Conservation (phyloP, 176 grass and related monocot genomes). For the Coix lacrymajobi region DNA sequence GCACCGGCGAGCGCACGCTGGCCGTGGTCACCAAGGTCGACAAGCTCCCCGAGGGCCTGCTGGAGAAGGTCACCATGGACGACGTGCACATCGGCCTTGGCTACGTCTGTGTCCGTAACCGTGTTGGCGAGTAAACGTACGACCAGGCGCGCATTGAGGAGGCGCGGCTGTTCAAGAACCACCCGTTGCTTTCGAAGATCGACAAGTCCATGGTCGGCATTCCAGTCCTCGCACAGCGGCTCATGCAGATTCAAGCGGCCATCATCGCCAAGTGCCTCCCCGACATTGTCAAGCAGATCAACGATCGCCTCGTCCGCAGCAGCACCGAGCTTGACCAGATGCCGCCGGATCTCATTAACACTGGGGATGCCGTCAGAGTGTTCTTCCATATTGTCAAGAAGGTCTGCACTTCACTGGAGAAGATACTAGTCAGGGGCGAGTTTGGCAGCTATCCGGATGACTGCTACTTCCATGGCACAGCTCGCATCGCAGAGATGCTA, state of each 20-base stretch:
- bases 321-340: conserved; percentile 32
- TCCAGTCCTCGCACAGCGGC: conserved; percentile 24
- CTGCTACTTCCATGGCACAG: conserved; percentile 10
- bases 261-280: conserved; percentile 48
- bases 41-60: conserved; percentile 35
- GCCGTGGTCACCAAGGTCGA: conserved; percentile 67
- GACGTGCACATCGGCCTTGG: conserved; percentile 56
- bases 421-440: conserved; percentile 33
- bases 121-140: conserved; percentile 38
- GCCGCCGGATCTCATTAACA: neutral
- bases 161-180: conserved; percentile 1
- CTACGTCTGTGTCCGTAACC: conserved; percentile 63
- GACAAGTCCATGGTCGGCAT: conserved; percentile 50
- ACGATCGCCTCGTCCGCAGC: conserved; percentile 35
- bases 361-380: neutral
- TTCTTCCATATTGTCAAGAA: conserved; percentile 23
- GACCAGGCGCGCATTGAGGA: conserved; percentile 28
- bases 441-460: conserved; percentile 40
- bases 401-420: conserved; percentile 18
- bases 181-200: conserved; percentile 26
- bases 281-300: conserved; percentile 49
- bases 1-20: conserved; percentile 44
- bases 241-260: conserved; percentile 30
- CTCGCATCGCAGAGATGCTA: conserved; percentile 32
- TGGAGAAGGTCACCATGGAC: conserved; percentile 61